Base-by-base conservation (phyloP, 371 early-diverging fungal species). In the Apophysomyces ossiformis region DNA sequence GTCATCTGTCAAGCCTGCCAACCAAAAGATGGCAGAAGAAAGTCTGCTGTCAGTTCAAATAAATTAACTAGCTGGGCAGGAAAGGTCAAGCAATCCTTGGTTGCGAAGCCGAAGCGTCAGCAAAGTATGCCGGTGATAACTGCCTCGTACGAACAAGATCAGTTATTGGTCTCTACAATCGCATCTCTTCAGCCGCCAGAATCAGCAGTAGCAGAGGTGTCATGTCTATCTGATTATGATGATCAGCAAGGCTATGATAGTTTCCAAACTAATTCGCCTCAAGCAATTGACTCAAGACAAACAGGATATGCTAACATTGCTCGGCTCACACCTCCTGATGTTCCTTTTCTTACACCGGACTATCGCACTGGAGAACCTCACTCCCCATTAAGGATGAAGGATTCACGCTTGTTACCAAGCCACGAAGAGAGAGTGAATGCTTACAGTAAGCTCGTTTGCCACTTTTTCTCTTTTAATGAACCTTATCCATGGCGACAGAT, bases 301-400 rank as follows among this genome's bases (percentile, higher is more conserved):
- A n/a, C 15, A 26, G 16, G 35, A 8, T n/a, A 59, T 58, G 12
- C 12, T 13, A 26, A 32, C 15, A 54, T 8, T 45, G 50, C 21
- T 7, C 32, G 4, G 4, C 37, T 39, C n/a, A 18, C 38, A 5
- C 57, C 56, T 13, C 45, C 37, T 47, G 37, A 37, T 4, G 4
- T 15, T 32, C 43, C 37, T 32, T 68, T 47, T n/a, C 58, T 68
- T 16, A 68, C 69, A 26, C 69, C 69, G 26, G 26, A 56, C 12
- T 41, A 59, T 11, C 69, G 69, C 35, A 54, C 45, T 1, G 69
- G 69, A 7, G 57, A 46, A 38, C 45, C 63, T 26, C 69, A 68
- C 37, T 11, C 32, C 7, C 45, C 64, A 2, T 26, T 64, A 37
- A 46, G 60, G 37, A 60, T 54, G 54, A 56, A 36, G 8, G 69